These are phyloP conservation scores for Clonostachys byssicola DNA, from an alignment of 2,329 filamentous ascomycete genomes.

Conservation along the genomic window DNA sequence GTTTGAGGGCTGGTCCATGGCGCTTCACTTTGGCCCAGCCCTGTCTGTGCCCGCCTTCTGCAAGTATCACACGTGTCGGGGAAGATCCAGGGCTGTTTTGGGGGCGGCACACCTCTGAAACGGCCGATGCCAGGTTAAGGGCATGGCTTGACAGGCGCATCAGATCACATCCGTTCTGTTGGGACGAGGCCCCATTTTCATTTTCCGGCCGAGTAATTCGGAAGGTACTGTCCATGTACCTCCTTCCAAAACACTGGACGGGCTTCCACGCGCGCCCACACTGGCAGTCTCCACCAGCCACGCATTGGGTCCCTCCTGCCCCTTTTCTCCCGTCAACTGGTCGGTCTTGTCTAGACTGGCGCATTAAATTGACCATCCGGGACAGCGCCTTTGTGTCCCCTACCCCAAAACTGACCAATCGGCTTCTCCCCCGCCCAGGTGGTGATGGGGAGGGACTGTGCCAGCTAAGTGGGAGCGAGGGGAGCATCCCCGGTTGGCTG, in stretches of 20 bases:
- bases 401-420: no score
- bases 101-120: conserved; percentile 1
- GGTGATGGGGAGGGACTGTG: no score
- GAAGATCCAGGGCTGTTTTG: neutral
- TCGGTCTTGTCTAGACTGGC: no score
- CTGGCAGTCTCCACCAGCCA: neutral
- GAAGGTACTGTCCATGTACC: neutral
- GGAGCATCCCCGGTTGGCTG: no score
- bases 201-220: no score
- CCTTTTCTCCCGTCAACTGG: neutral
- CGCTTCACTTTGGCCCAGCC: no score
- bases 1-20: no score
- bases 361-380: no score
- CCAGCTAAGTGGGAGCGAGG: no score
- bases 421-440: no score
- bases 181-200: neutral
- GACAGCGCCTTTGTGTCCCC: no score
- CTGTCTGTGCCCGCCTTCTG: no score
- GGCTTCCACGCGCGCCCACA: neutral
- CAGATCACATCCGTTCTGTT: conserved; percentile 1
- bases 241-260: neutral
- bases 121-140: conserved; percentile 4
- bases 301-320: neutral
- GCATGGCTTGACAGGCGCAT: conserved; percentile 4
- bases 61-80: neutral